Percentiles rank a stretch among this genome's conserved stretches.
phyloP scores from a whole-genome alignment of 768 basidiomycete genomes.

The Collybiopsis luxurians region DNA sequence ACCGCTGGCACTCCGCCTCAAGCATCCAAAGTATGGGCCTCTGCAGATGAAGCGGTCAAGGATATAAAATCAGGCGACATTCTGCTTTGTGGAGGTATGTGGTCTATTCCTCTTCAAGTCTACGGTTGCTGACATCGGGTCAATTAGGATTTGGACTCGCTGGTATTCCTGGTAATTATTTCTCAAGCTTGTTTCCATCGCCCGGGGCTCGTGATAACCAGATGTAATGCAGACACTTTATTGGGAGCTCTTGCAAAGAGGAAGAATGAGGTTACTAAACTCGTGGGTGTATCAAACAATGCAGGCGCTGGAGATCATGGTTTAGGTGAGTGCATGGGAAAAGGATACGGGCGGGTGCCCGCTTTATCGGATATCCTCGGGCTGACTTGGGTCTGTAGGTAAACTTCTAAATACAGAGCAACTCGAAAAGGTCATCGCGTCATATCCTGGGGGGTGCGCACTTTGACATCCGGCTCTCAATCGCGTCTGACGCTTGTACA shows the following conservation, averaged over 20 bases:
- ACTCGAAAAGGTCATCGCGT: constrained; percentile 80
- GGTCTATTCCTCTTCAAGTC: not conserved
- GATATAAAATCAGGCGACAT: constrained; percentile 80
- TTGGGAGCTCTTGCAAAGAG: constrained; percentile 74
- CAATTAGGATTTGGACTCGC: constrained; percentile 80
- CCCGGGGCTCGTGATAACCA: constrained; percentile 2
- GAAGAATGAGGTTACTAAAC: constrained; percentile 57
- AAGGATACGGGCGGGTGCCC: too few relatives aligned
- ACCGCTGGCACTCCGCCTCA: constrained; percentile 3
- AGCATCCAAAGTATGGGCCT: constrained; percentile 73
- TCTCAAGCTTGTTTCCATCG: not conserved
- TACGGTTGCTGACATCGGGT: not conserved
- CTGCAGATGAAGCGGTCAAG: constrained; percentile 79
- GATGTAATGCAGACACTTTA: constrained; percentile 60
- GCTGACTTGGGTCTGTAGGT: constrained; percentile 38
- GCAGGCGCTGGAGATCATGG: constrained; percentile 71
- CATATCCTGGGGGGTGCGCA: constrained; percentile 82
- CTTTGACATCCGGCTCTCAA: not conserved
- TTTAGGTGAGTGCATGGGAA: constrained; percentile 44
- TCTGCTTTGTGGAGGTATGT: constrained; percentile 78
- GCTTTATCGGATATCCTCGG: not conserved
- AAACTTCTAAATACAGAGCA: constrained; percentile 73
- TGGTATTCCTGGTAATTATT: constrained; percentile 71
- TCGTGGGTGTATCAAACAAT: constrained; percentile 90
- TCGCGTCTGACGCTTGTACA: constrained; percentile 23